Conservation (phyloP, 768 basidiomycete species). For the Cytidiella melzeri region DNA sequence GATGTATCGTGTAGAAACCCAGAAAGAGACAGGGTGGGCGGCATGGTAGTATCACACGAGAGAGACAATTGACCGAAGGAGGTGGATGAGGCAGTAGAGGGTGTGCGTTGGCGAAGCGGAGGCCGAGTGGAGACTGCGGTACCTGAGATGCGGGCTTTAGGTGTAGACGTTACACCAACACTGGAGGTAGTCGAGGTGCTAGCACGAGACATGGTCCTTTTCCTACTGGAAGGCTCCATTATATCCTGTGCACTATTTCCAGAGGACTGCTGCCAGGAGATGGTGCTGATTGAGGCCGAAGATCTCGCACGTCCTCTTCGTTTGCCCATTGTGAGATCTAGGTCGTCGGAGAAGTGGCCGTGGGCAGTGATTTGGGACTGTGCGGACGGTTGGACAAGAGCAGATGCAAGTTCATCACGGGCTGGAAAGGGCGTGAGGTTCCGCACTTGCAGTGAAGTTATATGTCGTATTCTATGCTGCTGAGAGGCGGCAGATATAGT, state of each 20-base stretch:
- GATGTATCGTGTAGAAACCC: conserved; percentile 51
- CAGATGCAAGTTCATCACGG: conserved; percentile 72
- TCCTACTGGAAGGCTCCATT: conserved; percentile 18
- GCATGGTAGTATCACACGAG: neutral
- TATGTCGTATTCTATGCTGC: conserved; percentile 68
- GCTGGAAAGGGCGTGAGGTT: conserved; percentile 83
- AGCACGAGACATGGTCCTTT: conserved; percentile 40
- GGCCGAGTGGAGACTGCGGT: conserved; percentile 2
- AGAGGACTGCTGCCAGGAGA: conserved; percentile 42
- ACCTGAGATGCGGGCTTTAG: conserved; percentile 8
- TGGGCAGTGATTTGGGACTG: conserved; percentile 51
- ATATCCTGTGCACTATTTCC: conserved; percentile 23
- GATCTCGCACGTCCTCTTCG: conserved; percentile 60
- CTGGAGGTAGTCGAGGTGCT: conserved; percentile 24
- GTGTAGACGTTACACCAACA: neutral
- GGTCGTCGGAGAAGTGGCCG: conserved; percentile 62
- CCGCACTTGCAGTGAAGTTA: conserved; percentile 65
- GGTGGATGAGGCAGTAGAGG: conserved; percentile 46
- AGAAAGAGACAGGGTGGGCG: conserved; percentile 20
- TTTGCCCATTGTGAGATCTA: conserved; percentile 53
- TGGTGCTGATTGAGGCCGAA: conserved; percentile 44
- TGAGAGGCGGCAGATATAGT: neutral
- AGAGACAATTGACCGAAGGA: conserved; percentile 12
- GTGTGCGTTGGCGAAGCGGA: conserved; percentile 41
- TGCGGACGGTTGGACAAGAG: conserved; percentile 60